Conservation (phyloP, 805 yeast species). For the Wickerhamiella occidentalis region DNA sequence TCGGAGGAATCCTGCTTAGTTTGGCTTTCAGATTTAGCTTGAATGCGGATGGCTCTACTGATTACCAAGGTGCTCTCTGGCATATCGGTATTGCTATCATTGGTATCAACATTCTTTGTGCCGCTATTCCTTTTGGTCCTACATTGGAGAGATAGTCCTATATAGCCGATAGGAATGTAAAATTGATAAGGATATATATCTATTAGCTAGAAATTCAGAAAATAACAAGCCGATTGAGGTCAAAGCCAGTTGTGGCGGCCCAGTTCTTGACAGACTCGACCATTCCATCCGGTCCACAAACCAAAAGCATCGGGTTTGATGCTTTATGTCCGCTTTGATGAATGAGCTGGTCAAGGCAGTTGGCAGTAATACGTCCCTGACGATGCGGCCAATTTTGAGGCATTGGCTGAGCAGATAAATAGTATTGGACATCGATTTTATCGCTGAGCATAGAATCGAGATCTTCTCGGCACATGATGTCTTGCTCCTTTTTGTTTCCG, state of each 20-base stretch:
- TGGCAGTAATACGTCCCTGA: constrained; percentile 13
- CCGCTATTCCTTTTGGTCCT: constrained; percentile 4
- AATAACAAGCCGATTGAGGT: constrained; percentile 11
- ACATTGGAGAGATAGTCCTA: background rate
- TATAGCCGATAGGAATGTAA: too few species aligned
- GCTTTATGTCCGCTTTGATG: background rate
- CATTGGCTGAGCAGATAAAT: constrained; percentile 13
- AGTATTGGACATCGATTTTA: constrained; percentile 34
- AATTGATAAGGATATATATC: too few species aligned
- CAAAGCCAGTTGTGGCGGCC: constrained; percentile 7
- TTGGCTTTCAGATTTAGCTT: constrained; percentile 29
- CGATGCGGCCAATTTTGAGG: constrained; percentile 8
- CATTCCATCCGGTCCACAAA: constrained; percentile 18
- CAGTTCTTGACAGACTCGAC: constrained; percentile 13
- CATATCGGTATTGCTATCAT: constrained; percentile 27
- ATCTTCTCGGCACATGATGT: constrained; percentile 37
- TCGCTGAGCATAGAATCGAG: constrained; percentile 35
- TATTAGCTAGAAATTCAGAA: too few species aligned
- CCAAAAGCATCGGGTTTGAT: constrained; percentile 12
- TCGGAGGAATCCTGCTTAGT: constrained; percentile 30
- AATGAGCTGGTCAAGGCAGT: background rate
- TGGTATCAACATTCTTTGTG: constrained; percentile 21
- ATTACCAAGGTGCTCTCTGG: constrained; percentile 28
- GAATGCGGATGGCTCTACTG: constrained; percentile 20
- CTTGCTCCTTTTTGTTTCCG: constrained; percentile 34